phyloP scores from a whole-genome alignment of 495 filamentous ascomycete species.

The Neurospora sp. region DNA sequence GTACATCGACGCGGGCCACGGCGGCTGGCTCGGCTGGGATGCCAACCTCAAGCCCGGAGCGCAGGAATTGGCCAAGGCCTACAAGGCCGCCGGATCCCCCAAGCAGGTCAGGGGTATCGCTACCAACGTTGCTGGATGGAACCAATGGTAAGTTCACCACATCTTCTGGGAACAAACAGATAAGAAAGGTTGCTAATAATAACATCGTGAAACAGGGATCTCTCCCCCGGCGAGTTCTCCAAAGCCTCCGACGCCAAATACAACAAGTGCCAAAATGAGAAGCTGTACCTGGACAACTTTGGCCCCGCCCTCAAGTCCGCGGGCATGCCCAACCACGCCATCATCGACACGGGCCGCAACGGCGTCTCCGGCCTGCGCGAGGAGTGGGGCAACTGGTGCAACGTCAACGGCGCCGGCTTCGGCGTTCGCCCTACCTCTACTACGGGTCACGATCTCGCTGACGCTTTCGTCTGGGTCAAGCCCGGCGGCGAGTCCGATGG shows the following conservation, averaged over 20 bases:
- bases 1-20: constrained; percentile 77
- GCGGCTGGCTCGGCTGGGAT: constrained; percentile 76
- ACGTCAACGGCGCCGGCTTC: constrained; percentile 65
- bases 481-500: constrained; percentile 76
- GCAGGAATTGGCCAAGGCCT: constrained; percentile 54
- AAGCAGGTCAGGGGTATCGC: constrained; percentile 58
- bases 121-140: constrained; percentile 75
- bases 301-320: constrained; percentile 46
- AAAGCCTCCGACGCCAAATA: constrained; percentile 44
- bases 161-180: constrained; percentile 7
- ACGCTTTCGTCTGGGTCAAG: constrained; percentile 80
- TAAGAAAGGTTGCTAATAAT: neutral
- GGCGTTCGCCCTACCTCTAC: constrained; percentile 55
- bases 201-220: constrained; percentile 27
- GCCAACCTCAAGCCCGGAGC: constrained; percentile 67
- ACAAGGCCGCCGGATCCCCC: constrained; percentile 54
- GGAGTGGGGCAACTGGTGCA: constrained; percentile 78
- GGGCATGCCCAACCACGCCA: constrained; percentile 66
- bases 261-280: constrained; percentile 58
- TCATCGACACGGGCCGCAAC: constrained; percentile 59
- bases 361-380: constrained; percentile 57
- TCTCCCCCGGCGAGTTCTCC: constrained; percentile 55
- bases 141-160: constrained; percentile 40
- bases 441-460: constrained; percentile 51
- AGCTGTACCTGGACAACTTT: constrained; percentile 59